Evolutionary conservation across 495 filamentous ascomycete genomes (phyloP), one percentile per base, ranked within the genome.

Genomic region (Aspergillus carlsbadensis): DNA sequence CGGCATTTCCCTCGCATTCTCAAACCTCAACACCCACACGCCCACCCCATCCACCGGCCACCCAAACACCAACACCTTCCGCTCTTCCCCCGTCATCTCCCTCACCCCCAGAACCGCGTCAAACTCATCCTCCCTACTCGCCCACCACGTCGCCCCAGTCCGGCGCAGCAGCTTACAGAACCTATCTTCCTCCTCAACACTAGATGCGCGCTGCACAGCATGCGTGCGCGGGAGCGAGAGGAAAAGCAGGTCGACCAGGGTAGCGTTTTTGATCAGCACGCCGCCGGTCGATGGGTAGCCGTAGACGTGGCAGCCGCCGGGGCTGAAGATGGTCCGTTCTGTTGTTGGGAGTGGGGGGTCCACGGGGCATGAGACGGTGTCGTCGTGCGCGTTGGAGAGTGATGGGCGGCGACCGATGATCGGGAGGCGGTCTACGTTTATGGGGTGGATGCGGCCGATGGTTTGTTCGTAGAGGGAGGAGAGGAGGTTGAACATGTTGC

Each of bases 241-340:
- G 48, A 40, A 51, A 20, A 51, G 34, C 34, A 51, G 39, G 17
- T 51, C 48, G 21, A 51, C 7, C 0, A 51, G 48, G 48, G 39
- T 10, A 39, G 48, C 48, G 34, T 51, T 34, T 24, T 51, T 51
- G 1, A 40, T 40, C 5, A 51, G 48, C 26, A 51, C 48, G 15
- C 48, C 48, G 20, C 48, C 33, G 10, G 48, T 51, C 0, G 60
- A 62, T 17, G 55, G 60, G 17, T 58, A 58, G 39, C 60, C 51
- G 51, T 58, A 62, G 50, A 56, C 50, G 3, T 43, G 20, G 44
- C 55, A 62, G 55, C 55, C 60, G 24, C 2, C 1, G 48, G 34
- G 39, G 34, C 29, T 10, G 34, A 51, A 51, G 15, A 24, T 34
- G 33, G 34, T 40, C 48, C 48, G 48, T 39, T 51, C 48, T 10